Conservation (phyloP, 2,329 filamentous ascomycete species). For the Beauveria rudraprayagi region DNA sequence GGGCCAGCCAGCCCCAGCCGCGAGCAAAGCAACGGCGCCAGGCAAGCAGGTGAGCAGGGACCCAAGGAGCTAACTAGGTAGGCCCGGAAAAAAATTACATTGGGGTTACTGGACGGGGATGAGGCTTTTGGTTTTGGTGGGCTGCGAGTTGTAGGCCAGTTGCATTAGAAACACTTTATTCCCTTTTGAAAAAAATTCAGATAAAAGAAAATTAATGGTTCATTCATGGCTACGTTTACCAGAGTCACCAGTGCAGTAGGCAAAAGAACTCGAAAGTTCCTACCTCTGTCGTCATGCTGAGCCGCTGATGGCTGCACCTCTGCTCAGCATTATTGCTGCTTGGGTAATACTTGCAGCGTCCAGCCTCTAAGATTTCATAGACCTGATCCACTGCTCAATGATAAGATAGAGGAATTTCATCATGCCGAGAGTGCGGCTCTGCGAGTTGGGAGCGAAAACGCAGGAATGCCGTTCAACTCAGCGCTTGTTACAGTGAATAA, state of each 20-base stretch:
- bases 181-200: too few relatives aligned
- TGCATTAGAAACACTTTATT: not conserved
- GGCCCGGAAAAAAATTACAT: not conserved
- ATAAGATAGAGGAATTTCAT: too few relatives aligned
- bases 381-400: not conserved
- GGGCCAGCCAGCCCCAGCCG: not conserved
- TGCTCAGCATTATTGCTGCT: not conserved
- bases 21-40: not conserved
- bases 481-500: not conserved
- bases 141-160: not conserved
- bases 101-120: not conserved
- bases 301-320: not conserved
- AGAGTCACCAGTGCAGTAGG: too few relatives aligned
- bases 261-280: not conserved
- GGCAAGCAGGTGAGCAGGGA: not conserved
- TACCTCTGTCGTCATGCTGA: not conserved
- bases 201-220: too few relatives aligned
- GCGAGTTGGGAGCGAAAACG: not conserved
- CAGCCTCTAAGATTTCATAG: not conserved
- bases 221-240: too few relatives aligned
- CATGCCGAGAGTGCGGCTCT: not conserved
- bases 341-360: not conserved
- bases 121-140: not conserved
- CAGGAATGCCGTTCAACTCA: not conserved
- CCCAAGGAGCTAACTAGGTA: not conserved